These are phyloP conservation scores for Calonectria pseudoturangicola DNA, from an alignment of 2,329 filamentous ascomycete species.

Conservation along the genomic window DNA sequence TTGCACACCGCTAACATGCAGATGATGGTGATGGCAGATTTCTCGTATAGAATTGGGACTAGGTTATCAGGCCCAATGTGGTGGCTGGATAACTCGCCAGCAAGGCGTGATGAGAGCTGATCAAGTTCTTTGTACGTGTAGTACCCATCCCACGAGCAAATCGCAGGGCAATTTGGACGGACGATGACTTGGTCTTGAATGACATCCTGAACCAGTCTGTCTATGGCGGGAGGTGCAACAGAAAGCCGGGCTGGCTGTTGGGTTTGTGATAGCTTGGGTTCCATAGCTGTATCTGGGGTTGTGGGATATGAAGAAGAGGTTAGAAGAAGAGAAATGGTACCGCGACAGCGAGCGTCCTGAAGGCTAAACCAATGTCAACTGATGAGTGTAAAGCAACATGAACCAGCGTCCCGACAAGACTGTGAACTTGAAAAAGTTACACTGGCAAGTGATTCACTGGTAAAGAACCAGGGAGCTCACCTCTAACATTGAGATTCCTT, in stretches of 20 bases:
- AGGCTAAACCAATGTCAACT: background rate
- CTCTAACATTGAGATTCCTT: background rate
- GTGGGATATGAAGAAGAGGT: background rate
- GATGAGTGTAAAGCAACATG: background rate
- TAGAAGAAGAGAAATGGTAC: background rate
- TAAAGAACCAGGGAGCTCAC: background rate
- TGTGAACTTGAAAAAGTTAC: background rate
- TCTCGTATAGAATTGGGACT: background rate
- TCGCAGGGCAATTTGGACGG: background rate
- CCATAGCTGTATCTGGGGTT: background rate
- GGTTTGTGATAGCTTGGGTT: background rate
- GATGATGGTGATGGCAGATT: background rate
- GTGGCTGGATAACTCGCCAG: background rate
- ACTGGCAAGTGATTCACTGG: background rate
- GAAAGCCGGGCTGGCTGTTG: background rate
- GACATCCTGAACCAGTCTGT: background rate
- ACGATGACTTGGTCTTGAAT: background rate
- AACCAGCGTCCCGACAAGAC: background rate
- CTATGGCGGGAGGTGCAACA: background rate
- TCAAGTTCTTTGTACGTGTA: slow-evolving; percentile 1
- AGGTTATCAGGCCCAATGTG: background rate
- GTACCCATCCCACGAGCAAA: slow-evolving; percentile 3
- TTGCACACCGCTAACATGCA: slow-evolving; percentile 2
- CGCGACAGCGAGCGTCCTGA: background rate
- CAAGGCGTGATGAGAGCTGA: background rate